Base-by-base conservation (phyloP, 2,329 filamentous ascomycete genomes). In the Knoxdaviesia proteae region DNA sequence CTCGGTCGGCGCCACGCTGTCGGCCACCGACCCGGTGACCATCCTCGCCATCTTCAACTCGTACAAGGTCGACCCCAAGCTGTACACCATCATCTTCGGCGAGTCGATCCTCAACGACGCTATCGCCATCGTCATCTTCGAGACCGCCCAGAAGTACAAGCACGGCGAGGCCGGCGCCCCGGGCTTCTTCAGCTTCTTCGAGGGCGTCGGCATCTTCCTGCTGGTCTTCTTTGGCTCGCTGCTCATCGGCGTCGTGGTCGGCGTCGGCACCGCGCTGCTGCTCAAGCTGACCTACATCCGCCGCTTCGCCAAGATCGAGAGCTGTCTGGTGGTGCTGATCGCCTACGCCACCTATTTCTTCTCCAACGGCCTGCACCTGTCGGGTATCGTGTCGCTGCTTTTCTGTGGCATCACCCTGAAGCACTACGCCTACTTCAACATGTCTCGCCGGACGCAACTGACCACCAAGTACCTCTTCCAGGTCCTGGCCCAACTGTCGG, bases 361-460 rank as follows among this genome's bases (percentile, higher is more conserved):
- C 56, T 92, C 90, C 7, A 94, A 96, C 53, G 90, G 84, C 44
- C 77, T 94, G 43, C 78, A 88, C 58, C 84, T 96, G 74, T 98
- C 90, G 51, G 90, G 87, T 94, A 98, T 98, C 53, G 90, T 98
- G 50, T 93, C 90, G 30, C 67, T 98, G 45, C 68, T 98, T 2
- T 98, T 98, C 65, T 98, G 90, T 59, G 90, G 90, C 44, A 98
- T 98, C 51, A 96, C 90, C 7, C 67, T 98, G 48, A 98, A 98
- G 61, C 90, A 98, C 58, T 98, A 98, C 55, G 90, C 90, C 48
- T 98, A 98, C 63, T 94, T 96, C 69, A 98, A 98, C 65, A 98
- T 98, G 90, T 98, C 90, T 32, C 78, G 90, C 40, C 79, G 90
- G 47, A 96, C 90, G 1, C 90, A 98, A 58, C 77, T 98, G 48